phyloP scores from a whole-genome alignment of 2,329 filamentous ascomycete genomes.

The Neurospora sp. region DNA sequence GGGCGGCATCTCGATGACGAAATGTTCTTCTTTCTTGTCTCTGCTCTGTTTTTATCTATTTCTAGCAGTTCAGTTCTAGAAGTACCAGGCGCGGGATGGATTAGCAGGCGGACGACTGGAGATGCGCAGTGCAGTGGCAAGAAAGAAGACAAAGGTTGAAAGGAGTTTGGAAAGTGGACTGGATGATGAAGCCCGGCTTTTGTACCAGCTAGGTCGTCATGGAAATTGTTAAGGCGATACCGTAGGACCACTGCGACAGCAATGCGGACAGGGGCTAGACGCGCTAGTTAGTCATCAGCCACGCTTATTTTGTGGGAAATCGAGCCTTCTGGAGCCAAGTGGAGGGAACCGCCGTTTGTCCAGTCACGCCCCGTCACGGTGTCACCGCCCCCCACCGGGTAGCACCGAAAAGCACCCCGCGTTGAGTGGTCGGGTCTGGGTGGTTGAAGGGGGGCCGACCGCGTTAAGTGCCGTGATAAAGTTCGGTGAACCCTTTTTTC shows the following conservation, averaged over 20 bases:
- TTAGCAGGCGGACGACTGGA: neutral
- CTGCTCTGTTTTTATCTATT: neutral
- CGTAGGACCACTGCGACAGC: neutral
- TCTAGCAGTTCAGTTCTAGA: neutral
- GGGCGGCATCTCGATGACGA: slow-evolving; percentile 43
- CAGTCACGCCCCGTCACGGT: neutral
- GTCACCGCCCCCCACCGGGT: neutral
- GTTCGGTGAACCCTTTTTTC: neutral
- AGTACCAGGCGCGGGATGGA: neutral
- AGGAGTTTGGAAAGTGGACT: neutral
- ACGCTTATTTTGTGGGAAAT: neutral
- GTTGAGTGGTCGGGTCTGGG: neutral
- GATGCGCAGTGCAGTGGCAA: neutral
- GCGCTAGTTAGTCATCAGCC: slow-evolving; percentile 6
- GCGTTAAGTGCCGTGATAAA: neutral
- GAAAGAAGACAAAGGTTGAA: neutral
- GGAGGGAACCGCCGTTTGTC: neutral
- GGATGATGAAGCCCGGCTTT: neutral
- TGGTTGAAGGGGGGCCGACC: neutral
- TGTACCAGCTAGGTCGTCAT: neutral
- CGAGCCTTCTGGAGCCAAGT: neutral
- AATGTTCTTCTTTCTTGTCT: neutral
- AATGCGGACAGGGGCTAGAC: slow-evolving; percentile 3
- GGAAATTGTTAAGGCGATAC: neutral
- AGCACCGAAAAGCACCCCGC: neutral